phyloP scores from a whole-genome alignment of 2,329 filamentous ascomycete species.

The Blastomyces percursus region DNA sequence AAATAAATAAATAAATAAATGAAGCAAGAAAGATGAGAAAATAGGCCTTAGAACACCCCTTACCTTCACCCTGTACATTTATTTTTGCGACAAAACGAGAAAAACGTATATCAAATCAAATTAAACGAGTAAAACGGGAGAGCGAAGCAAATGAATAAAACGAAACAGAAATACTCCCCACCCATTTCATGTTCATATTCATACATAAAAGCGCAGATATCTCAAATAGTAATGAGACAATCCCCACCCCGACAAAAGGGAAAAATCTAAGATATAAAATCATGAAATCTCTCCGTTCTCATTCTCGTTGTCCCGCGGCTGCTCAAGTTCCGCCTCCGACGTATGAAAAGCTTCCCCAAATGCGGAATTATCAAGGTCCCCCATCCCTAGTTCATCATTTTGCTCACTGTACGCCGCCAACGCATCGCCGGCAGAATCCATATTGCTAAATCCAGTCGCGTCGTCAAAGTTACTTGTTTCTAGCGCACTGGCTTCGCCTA shows the following conservation, averaged over 20 bases:
- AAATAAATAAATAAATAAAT: background rate
- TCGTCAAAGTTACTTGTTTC: slow-evolving; percentile 31
- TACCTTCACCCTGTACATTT: background rate
- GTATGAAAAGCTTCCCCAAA: slow-evolving; percentile 74
- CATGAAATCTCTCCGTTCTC: slow-evolving; percentile 33
- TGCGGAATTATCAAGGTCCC: slow-evolving; percentile 65
- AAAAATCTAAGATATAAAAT: background rate
- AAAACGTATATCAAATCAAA: background rate
- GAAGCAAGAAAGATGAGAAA: no score
- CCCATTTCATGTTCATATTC: slow-evolving; percentile 3
- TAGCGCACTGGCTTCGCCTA: slow-evolving; percentile 22
- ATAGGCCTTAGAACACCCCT: background rate
- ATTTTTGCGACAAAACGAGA: background rate
- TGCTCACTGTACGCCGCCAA: slow-evolving; percentile 56
- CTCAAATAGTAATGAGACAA: background rate
- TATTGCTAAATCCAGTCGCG: slow-evolving; percentile 38
- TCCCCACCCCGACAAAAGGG: background rate
- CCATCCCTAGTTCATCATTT: slow-evolving; percentile 42
- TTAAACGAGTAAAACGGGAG: background rate
- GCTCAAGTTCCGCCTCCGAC: slow-evolving; percentile 37
- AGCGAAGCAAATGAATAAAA: background rate
- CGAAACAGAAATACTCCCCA: background rate
- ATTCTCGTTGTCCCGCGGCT: slow-evolving; percentile 19
- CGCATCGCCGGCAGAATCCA: slow-evolving; percentile 60
- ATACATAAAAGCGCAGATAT: background rate